Base-by-base conservation (phyloP, 2,329 filamentous ascomycete genomes). In the Rasamsonia emersonii region DNA sequence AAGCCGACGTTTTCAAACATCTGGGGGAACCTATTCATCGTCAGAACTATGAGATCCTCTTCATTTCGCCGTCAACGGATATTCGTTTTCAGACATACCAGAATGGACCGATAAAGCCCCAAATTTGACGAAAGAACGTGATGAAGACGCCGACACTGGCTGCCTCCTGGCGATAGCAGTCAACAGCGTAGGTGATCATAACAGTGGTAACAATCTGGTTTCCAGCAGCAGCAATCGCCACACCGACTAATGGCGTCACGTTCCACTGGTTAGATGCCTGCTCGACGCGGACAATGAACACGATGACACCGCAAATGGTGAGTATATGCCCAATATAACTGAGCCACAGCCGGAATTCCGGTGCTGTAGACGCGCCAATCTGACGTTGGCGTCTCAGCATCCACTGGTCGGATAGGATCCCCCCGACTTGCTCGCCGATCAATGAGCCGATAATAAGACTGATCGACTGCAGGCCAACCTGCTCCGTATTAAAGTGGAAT, bases 131-230 rank as follows among this genome's bases (percentile, higher is more conserved):
- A 2, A 75, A 63, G 33, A 77, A 60, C 3, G 65, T 75, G 40
- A 77, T 64, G 39, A 76, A 77, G 0, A 77, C 73, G 3, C 74
- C 74, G n/a, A 78, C 62, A 32, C 66, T 65, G 1, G 66, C 67
- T 0, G 71, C 61, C 24, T 73, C 62, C 17, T 70, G 58, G 2
- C 57, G 62, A 38, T 74, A 67, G 43, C 70, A 73, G 41, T 78
- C 75, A 1, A 79, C 67, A 0, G 72, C 67, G 46, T 76, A 78
- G 0, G 75, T 77, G 15, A 75, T 68, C 25, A 75, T 46, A 2
- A 77, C 68, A 0, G 75, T 77, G 0, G 74, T 77, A 10, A 77
- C 62, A 24, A 79, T 67, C 49, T 78, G 74, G 37, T 75, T 76
- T 0, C 75, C 74, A 4, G 63, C 67, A 1, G 64, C 67, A 0